Evolutionary conservation across 2,329 filamentous ascomycete genomes (phyloP), one percentile per base, ranked within the genome.

Genomic region (Beauveria scarabaeidicola): DNA sequence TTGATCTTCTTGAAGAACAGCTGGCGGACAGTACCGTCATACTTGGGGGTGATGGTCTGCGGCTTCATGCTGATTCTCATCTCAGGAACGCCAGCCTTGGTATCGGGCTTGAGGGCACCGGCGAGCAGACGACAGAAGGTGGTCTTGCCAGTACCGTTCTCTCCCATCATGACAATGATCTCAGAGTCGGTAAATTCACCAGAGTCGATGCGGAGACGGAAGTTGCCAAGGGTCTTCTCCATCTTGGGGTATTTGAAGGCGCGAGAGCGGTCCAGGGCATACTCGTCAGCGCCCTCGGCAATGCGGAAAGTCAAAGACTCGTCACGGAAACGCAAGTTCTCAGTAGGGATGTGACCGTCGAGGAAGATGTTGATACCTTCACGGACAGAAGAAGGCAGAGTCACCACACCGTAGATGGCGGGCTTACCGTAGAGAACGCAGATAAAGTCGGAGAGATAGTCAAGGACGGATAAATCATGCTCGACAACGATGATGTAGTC

Each of bases 1-100:
- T 96, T 96, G 77, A 99, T 99, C 80, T 94, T 93, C 87, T 99
- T 99, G 86, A 97, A 96, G 82, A 99, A 97, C 54, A 99, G 83
- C 75, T 97, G 91, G 64, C 94, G 91, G 61, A 99, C 94, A 43
- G 93, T 99, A 64, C 95, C 94, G 66, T 92, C 88, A 72, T 96
- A 99, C 77, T 97, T 99, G 71, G 94, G 94, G 2, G 92, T 99
- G 70, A 99, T 99, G 70, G 95, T 99, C 80, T 99, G 94, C 21
- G 95, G 95, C 83, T 99, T 99, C 91, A 97, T 95, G 79, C 88
- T 92, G 73, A 99, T 96, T 78, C 89, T 91, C 92, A 99, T 96
- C 66, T 90, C 85, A 17, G 94, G 94, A 17, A 99, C 83, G 68
- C 85, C 85, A 68, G 84, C 80, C 65, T 81, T 85, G 67, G 83